Conservation (phyloP, 1,139 yeast species). For the Scheffersomyces insectosa region DNA sequence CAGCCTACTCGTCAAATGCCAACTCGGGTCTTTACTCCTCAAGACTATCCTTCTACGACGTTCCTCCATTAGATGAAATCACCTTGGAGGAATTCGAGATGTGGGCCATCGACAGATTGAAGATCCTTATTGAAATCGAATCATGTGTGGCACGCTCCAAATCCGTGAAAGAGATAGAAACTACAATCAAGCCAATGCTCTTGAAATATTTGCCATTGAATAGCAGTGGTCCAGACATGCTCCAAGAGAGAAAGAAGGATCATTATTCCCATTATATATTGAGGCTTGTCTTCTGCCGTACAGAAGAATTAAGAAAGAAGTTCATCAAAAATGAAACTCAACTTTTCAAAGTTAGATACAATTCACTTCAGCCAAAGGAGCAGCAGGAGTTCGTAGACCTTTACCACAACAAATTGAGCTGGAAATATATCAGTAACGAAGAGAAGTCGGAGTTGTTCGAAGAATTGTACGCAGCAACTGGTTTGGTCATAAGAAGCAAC, state of each 20-base stretch:
- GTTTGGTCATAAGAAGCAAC: slow-evolving; percentile 33
- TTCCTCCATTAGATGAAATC: slow-evolving; percentile 81
- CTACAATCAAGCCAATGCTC: slow-evolving; percentile 63
- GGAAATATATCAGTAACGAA: slow-evolving; percentile 66
- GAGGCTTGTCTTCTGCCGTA: slow-evolving; percentile 85
- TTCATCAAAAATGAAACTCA: slow-evolving; percentile 75
- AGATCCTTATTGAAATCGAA: slow-evolving; percentile 82
- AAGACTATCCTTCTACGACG: slow-evolving; percentile 65
- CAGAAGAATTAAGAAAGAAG: slow-evolving; percentile 80
- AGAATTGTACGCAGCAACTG: slow-evolving; percentile 56
- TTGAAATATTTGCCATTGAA: slow-evolving; percentile 66
- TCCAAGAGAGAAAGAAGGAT: slow-evolving; percentile 77
- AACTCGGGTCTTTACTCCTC: slow-evolving; percentile 13
- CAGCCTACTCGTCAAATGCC: slow-evolving; percentile 36
- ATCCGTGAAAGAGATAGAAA: slow-evolving; percentile 63
- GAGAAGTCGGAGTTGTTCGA: slow-evolving; percentile 58
- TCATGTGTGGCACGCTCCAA: slow-evolving; percentile 69
- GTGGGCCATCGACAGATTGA: slow-evolving; percentile 93
- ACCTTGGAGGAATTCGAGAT: slow-evolving; percentile 89
- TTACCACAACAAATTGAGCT: slow-evolving; percentile 55
- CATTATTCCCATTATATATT: slow-evolving; percentile 89
- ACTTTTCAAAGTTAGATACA: slow-evolving; percentile 73
- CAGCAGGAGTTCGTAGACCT: slow-evolving; percentile 66
- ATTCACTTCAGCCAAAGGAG: slow-evolving; percentile 64
- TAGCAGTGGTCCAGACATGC: slow-evolving; percentile 32